Evolutionary conservation across 2,329 filamentous ascomycete genomes (phyloP).

Genomic region (Huntiella omanensis): DNA sequence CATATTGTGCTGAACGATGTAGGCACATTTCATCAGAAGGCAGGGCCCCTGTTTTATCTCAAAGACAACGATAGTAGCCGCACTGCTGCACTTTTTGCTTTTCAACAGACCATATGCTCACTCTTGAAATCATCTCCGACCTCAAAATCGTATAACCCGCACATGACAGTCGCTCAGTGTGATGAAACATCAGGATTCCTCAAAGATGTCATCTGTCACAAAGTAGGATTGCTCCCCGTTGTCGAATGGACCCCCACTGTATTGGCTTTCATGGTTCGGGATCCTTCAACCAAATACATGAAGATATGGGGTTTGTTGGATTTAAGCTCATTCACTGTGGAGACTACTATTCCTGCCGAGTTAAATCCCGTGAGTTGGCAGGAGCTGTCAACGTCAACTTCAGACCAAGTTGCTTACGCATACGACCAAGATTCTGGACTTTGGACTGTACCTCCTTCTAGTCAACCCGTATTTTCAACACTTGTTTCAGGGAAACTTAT

Average conservation of each 20-base stretch:
- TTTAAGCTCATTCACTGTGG: slow-evolving; percentile 13
- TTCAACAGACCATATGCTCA: background rate
- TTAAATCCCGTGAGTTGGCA: background rate
- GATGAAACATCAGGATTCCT: slow-evolving; percentile 19
- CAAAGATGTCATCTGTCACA: slow-evolving; percentile 33
- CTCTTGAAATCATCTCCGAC: too few species aligned
- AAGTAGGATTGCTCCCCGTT: slow-evolving; percentile 28
- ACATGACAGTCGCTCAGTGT: background rate
- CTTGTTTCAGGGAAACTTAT: slow-evolving; percentile 14
- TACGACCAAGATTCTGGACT: too few species aligned
- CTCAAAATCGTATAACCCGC: background rate
- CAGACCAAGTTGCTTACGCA: too few species aligned
- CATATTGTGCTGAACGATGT: slow-evolving; percentile 22
- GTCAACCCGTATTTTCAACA: too few species aligned
- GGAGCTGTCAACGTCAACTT: too few species aligned
- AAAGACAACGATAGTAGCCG: slow-evolving; percentile 16
- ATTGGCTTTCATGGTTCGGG: slow-evolving; percentile 35
- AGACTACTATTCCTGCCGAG: background rate
- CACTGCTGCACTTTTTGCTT: background rate
- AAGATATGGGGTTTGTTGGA: slow-evolving; percentile 34
- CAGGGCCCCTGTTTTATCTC: slow-evolving; percentile 31
- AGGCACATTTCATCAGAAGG: slow-evolving; percentile 29
- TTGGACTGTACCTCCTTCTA: too few species aligned
- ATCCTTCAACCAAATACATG: slow-evolving; percentile 26
- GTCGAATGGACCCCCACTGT: slow-evolving; percentile 28